A percentile compares a stretch with the other conserved stretches of the same genome.
phyloP scores from a whole-genome alignment of 805 yeast genomes.

The Saccharomycodes ludwigii region DNA sequence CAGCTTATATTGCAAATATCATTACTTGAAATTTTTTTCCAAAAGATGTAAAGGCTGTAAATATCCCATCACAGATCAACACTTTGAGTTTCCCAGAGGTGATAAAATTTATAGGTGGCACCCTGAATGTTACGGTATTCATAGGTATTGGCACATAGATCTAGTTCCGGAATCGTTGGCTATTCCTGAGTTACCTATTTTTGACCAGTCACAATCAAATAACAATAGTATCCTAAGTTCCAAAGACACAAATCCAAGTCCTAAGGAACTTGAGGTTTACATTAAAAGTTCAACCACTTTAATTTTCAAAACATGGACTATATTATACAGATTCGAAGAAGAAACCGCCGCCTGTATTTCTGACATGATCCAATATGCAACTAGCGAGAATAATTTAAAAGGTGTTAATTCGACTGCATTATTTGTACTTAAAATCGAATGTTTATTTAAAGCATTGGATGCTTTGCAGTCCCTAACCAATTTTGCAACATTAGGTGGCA shows the following conservation, averaged over 20 bases:
- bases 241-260: slow-evolving; percentile 27
- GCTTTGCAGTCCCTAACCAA: slow-evolving; percentile 23
- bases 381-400: slow-evolving; percentile 52
- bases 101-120: slow-evolving; percentile 96
- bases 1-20: slow-evolving; percentile 79
- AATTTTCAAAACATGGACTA: slow-evolving; percentile 65
- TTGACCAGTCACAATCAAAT: slow-evolving; percentile 16
- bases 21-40: slow-evolving; percentile 78
- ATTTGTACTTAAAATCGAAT: slow-evolving; percentile 60
- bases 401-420: slow-evolving; percentile 64
- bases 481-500: slow-evolving; percentile 2
- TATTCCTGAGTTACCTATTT: slow-evolving; percentile 21
- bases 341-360: slow-evolving; percentile 80
- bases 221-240: slow-evolving; percentile 12
- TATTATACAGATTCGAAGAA: slow-evolving; percentile 81
- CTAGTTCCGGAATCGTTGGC: slow-evolving; percentile 52
- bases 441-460: slow-evolving; percentile 68
- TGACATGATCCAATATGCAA: slow-evolving; percentile 78
- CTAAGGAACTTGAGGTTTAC: slow-evolving; percentile 37
- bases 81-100: slow-evolving; percentile 83
- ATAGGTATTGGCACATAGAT: slow-evolving; percentile 89
- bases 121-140: slow-evolving; percentile 97
- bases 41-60: slow-evolving; percentile 89
- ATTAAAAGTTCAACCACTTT: slow-evolving; percentile 57
- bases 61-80: slow-evolving; percentile 84